These are phyloP conservation scores for Lavandula angustifolia DNA, from an alignment of 257 asterid genomes.

Conservation along the genomic window DNA sequence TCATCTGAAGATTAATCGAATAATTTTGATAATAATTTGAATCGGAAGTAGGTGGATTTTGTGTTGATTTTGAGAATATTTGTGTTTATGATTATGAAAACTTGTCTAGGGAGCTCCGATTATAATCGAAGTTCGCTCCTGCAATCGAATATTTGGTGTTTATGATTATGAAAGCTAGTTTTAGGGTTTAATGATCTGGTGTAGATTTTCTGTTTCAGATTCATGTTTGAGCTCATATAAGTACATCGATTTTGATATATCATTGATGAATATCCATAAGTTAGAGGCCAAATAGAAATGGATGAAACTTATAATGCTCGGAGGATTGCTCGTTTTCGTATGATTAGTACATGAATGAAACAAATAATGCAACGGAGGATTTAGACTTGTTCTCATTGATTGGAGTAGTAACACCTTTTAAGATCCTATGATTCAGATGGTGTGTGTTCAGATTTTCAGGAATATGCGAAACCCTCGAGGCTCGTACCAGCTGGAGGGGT, in stretches of 20 bases:
- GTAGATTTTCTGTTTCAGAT: neutral
- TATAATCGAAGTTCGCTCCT: neutral
- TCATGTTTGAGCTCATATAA: neutral
- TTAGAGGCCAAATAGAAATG: neutral
- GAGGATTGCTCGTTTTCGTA: too few relatives aligned
- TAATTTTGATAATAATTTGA: neutral
- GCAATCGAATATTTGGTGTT: neutral
- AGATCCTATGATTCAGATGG: neutral
- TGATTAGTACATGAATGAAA: neutral
- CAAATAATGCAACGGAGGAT: neutral
- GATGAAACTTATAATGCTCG: too few relatives aligned
- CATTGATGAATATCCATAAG: neutral
- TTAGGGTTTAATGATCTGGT: neutral
- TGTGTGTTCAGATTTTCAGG: slow-evolving; percentile 69
- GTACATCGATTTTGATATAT: neutral
- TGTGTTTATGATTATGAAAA: neutral
- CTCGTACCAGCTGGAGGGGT: slow-evolving; percentile 61
- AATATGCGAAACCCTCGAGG: slow-evolving; percentile 66
- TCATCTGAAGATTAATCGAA: too few relatives aligned
- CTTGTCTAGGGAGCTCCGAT: neutral
- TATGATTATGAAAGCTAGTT: neutral
- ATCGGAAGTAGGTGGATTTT: neutral
- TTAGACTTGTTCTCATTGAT: neutral
- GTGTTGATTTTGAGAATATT: slow-evolving; percentile 11
- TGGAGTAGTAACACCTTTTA: neutral